phyloP scores from a whole-genome alignment of 108 stramenopile genomes.

The Licmophora abbreviata region DNA sequence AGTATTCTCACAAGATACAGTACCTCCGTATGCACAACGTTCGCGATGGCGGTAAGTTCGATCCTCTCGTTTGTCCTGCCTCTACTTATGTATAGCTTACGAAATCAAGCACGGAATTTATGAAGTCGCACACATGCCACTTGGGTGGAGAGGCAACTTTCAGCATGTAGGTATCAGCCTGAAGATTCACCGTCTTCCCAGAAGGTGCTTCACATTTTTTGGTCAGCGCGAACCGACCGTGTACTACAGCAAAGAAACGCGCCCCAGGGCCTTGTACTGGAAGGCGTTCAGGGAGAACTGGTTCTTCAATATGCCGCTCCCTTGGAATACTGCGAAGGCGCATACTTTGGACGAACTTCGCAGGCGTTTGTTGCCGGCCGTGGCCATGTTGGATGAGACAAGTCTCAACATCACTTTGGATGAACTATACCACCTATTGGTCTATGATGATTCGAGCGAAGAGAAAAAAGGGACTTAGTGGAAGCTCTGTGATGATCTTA shows the following conservation, averaged over 20 bases:
- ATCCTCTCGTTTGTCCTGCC: neutral
- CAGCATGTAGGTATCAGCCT: constrained; percentile 46
- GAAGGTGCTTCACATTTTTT: too few species aligned
- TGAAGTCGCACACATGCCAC: constrained; percentile 28
- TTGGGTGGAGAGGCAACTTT: constrained; percentile 33
- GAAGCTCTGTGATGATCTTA: too few species aligned
- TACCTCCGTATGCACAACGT: constrained; percentile 40
- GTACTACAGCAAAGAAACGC: too few species aligned
- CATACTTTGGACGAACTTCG: constrained; percentile 37
- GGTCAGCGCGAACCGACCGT: too few species aligned
- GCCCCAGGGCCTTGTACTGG: constrained; percentile 31
- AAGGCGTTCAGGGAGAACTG: constrained; percentile 26
- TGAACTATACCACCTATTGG: constrained; percentile 33
- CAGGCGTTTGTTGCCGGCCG: constrained; percentile 28
- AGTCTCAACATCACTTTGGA: constrained; percentile 22
- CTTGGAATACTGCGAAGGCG: constrained; percentile 27
- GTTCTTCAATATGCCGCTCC: constrained; percentile 37
- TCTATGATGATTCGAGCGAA: too few species aligned
- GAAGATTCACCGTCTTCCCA: too few species aligned
- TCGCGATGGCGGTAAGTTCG: constrained; percentile 16
- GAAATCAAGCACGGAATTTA: too few species aligned
- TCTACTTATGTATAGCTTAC: constrained; percentile 9
- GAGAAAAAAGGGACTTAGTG: too few species aligned
- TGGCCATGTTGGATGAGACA: constrained; percentile 13
- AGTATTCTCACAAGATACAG: constrained; percentile 36